Evolutionary conservation across 768 basidiomycete species (phyloP).

Genomic region (Rhodotorula sphaerocarpa): DNA sequence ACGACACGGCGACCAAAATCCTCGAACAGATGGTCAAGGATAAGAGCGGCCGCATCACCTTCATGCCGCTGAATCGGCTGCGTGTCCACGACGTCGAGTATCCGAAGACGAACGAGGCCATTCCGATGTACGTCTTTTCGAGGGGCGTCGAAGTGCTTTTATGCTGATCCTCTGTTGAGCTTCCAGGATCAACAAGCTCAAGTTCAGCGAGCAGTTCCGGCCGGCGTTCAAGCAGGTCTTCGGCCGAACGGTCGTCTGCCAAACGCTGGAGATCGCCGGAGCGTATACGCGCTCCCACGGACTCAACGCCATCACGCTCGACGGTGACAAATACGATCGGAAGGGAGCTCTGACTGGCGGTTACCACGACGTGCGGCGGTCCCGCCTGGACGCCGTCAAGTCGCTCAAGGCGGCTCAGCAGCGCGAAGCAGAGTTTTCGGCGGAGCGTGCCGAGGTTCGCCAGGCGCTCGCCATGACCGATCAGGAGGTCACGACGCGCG

Average conservation of each 20-base stretch:
- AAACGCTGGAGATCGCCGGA: slow-evolving; percentile 81
- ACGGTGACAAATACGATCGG: slow-evolving; percentile 93
- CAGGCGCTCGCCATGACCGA: slow-evolving; percentile 61
- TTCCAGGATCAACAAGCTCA: slow-evolving; percentile 60
- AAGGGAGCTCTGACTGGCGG: slow-evolving; percentile 95
- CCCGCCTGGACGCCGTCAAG: slow-evolving; percentile 79
- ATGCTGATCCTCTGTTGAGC: not conserved
- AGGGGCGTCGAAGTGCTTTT: not conserved
- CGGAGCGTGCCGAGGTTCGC: slow-evolving; percentile 66
- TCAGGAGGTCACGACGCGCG: slow-evolving; percentile 70
- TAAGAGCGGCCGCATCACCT: slow-evolving; percentile 87
- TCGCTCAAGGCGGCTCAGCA: slow-evolving; percentile 64
- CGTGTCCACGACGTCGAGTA: slow-evolving; percentile 65
- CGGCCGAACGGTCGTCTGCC: slow-evolving; percentile 91
- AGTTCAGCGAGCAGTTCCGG: slow-evolving; percentile 59
- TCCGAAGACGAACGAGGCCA: slow-evolving; percentile 44
- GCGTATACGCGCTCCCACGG: slow-evolving; percentile 90
- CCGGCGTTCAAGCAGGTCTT: slow-evolving; percentile 96
- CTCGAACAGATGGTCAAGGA: slow-evolving; percentile 89
- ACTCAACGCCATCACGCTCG: slow-evolving; percentile 93
- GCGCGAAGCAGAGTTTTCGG: slow-evolving; percentile 60
- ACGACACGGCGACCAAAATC: slow-evolving; percentile 82
- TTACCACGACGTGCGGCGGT: slow-evolving; percentile 82
- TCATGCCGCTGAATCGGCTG: slow-evolving; percentile 95
- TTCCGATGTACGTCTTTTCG: slow-evolving; percentile 55